A percentile compares a stretch with the other conserved stretches of the same genome.
These are phyloP conservation scores for Crucihimalaya himalaica DNA, from an alignment of 345 rosid genomes.

Conservation along the genomic window DNA sequence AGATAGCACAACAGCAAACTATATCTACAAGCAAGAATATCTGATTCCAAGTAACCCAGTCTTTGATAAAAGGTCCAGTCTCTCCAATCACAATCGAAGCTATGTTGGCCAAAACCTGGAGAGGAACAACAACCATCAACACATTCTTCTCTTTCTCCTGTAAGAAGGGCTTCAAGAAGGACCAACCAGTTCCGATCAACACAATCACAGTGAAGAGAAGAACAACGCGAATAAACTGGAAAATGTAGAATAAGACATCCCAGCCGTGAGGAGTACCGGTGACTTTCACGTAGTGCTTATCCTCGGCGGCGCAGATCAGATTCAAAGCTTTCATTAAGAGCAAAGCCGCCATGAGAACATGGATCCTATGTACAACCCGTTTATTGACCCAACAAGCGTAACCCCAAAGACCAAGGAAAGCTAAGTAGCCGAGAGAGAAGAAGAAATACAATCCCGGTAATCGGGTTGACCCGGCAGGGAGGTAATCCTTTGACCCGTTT, in stretches of 20 bases:
- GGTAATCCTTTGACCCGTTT: constrained; percentile 62
- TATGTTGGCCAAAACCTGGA: constrained; percentile 87
- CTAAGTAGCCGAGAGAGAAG: constrained; percentile 59
- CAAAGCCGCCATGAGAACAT: constrained; percentile 71
- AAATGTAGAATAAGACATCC: constrained; percentile 88
- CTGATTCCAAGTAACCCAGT: constrained; percentile 95
- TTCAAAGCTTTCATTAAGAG: constrained; percentile 84
- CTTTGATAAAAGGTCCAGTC: constrained; percentile 85
- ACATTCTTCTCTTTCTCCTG: constrained; percentile 99
- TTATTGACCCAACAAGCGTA: constrained; percentile 51
- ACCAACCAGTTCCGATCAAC: constrained; percentile 97
- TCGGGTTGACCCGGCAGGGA: constrained; percentile 79
- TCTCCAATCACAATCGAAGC: constrained; percentile 90
- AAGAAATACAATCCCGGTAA: constrained; percentile 65
- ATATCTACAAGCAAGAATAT: constrained; percentile 87
- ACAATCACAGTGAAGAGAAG: constrained; percentile 91
- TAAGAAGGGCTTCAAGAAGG: constrained; percentile 86
- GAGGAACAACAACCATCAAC: constrained; percentile 91
- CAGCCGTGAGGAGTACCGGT: constrained; percentile 97
- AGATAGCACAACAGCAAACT: constrained; percentile 85
- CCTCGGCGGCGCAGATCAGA: constrained; percentile 85
- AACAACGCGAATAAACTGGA: constrained; percentile 85
- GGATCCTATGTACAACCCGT: constrained; percentile 78
- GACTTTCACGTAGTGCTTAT: constrained; percentile 76
- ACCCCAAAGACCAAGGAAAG: constrained; percentile 66